Evolutionary conservation across 306 rosid species (phyloP), one percentile per base, ranked within the genome.

Genomic region (Prunus salicina): DNA sequence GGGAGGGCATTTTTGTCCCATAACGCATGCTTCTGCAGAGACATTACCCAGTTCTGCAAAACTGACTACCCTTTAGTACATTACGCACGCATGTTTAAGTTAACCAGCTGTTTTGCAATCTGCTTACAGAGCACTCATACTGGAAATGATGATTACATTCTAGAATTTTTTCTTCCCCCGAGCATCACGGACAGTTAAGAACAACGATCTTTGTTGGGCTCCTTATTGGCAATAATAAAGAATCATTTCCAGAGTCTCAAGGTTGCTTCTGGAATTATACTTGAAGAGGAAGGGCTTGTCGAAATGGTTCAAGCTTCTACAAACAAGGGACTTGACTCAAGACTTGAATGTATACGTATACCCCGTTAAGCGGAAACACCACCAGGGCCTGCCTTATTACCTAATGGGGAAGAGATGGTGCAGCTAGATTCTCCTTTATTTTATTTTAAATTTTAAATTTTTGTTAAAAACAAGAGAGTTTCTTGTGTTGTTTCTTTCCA

Each of bases 131-230:
- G 96, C 78, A 72, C 76, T 77, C 84, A 80, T 58, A 88, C 98
- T 8, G 96, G 94, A 84, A 76, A 74, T 75, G 98, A 91, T 79
- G 91, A 93, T 73, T 93, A 90, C 80, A 82, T 93, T 30, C 74
- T 91, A 6, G 98, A 93, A 77, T 90, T 93, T 73, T 93, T 93
- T 61, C 88, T 93, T 60, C 98, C 98, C 28, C 84, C 86, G 20
- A 64, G 45, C 58, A 79, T 87, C 70, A 82, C 78, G 19, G 84
- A 85, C 72, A 55, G 80, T 13, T 25, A 46, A 72, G 90, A 88
- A 81, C 96, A 91, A 15, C 85, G 68, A 22, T 47, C 70, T 58
- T 74, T 93, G 82, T 72, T 93, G 82, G 93, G 90, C 19, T 89
- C 90, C 22, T 69, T 91, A 47, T 77, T 93, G 84, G 90, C 86